phyloP scores from a whole-genome alignment of 441 rosid species.

The Euphorbia schlechtendalii region DNA sequence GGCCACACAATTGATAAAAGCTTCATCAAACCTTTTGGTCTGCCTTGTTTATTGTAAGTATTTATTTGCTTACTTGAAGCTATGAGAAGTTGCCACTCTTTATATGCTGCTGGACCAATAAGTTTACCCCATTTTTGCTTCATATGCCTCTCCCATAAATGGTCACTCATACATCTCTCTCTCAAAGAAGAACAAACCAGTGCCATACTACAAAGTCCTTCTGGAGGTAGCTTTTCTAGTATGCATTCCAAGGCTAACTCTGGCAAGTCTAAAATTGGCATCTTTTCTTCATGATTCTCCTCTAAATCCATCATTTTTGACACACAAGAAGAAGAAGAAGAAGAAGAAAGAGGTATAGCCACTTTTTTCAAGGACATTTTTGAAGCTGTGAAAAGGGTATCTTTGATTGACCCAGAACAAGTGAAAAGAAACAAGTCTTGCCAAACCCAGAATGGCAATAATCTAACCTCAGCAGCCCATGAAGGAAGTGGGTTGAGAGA shows the following conservation, averaged over 20 bases:
- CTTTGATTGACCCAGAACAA: conserved; percentile 20
- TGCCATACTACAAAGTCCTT: conserved; percentile 64
- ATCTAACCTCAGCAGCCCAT: conserved; percentile 60
- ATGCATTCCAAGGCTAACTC: conserved; percentile 73
- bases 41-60: conserved; percentile 26
- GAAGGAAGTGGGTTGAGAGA: conserved; percentile 49
- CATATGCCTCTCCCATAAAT: conserved; percentile 78
- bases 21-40: conserved; percentile 37
- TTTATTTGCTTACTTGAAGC: conserved; percentile 36
- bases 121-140: conserved; percentile 71
- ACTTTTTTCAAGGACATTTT: conserved; percentile 31
- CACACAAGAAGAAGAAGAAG: too few species aligned
- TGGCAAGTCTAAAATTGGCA: conserved; percentile 85
- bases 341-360: conserved; percentile 5
- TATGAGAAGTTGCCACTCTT: conserved; percentile 56
- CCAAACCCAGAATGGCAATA: conserved; percentile 49
- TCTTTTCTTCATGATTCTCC: conserved; percentile 18
- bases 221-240: conserved; percentile 75
- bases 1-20: conserved; percentile 42
- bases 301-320: conserved; percentile 18
- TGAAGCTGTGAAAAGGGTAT: conserved; percentile 18
- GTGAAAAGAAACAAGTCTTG: conserved; percentile 36
- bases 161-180: conserved; percentile 65
- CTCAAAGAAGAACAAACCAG: conserved; percentile 68
- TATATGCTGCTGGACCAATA: conserved; percentile 64